Evolutionary conservation across 495 filamentous ascomycete genomes (phyloP).

Genomic region (Xylaria cubensis): DNA sequence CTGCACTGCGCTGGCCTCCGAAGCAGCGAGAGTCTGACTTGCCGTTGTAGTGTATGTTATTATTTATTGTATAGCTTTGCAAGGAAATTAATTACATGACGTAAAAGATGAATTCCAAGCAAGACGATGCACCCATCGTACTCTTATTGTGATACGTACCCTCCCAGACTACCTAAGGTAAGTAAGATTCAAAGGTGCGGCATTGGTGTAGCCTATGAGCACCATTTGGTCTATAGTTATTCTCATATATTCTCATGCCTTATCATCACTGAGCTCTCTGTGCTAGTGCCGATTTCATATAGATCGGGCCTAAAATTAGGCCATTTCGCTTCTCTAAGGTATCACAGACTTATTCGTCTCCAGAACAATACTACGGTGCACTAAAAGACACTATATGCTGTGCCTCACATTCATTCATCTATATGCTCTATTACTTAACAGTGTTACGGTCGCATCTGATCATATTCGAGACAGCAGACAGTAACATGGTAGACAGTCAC

Average conservation of each 20-base stretch:
- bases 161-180: neutral
- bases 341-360: conserved; percentile 10
- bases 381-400: conserved; percentile 5
- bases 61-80: neutral
- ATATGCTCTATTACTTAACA: neutral
- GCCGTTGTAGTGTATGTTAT: conserved; percentile 7
- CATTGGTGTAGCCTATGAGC: neutral
- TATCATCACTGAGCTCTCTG: neutral
- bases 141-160: neutral
- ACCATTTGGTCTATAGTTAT: neutral
- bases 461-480: neutral
- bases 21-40: neutral
- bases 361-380: conserved; percentile 16
- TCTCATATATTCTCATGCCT: neutral
- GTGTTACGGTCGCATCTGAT: conserved; percentile 15
- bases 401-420: neutral
- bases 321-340: conserved; percentile 21
- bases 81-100: conserved; percentile 7
- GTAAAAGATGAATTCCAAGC: conserved; percentile 2
- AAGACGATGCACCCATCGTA: neutral
- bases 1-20: conserved; percentile 7
- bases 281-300: conserved; percentile 17
- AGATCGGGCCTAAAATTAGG: conserved; percentile 26
- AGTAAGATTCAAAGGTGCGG: neutral
- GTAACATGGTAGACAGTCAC: neutral